Evolutionary conservation across 2,329 filamentous ascomycete genomes (phyloP).

Genomic region (Didymella pinodella): DNA sequence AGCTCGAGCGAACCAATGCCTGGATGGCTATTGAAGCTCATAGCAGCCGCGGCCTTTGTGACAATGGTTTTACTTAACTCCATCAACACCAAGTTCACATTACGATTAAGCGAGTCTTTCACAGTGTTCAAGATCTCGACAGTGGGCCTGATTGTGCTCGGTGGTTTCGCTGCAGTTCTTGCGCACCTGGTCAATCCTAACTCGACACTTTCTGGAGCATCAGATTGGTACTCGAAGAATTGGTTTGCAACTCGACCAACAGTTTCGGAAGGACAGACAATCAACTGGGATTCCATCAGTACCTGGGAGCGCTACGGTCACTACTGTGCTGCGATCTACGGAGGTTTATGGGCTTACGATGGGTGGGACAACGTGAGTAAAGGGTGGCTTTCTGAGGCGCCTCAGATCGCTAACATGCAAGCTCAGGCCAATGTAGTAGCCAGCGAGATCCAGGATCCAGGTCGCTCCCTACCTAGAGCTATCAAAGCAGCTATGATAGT

Average conservation of each 20-base stretch:
- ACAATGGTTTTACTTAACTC: conserved; percentile 55
- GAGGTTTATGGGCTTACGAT: conserved; percentile 69
- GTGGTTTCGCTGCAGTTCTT: conserved; percentile 41
- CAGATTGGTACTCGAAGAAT: conserved; percentile 53
- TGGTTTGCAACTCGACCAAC: conserved; percentile 66
- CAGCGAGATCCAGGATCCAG: conserved; percentile 49
- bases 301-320: conserved; percentile 68
- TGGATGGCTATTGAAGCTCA: conserved; percentile 47
- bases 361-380: conserved; percentile 69
- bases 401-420: conserved; percentile 1
- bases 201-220: conserved; percentile 40
- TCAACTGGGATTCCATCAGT: conserved; percentile 53
- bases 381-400: background rate
- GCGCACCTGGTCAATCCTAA: conserved; percentile 40
- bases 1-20: conserved; percentile 41
- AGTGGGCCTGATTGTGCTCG: conserved; percentile 43
- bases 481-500: conserved; percentile 69
- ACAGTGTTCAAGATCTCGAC: conserved; percentile 51
- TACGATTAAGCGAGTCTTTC: conserved; percentile 54
- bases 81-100: conserved; percentile 52
- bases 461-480: conserved; percentile 61
- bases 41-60: conserved; percentile 48
- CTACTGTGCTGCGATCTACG: conserved; percentile 68
- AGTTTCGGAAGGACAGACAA: conserved; percentile 53
- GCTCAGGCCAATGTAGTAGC: conserved; percentile 49